A percentile compares a stretch with the other conserved stretches of the same genome.
Conservation (phyloP, 2,329 filamentous ascomycete genomes). For the Exophiala sideris region DNA sequence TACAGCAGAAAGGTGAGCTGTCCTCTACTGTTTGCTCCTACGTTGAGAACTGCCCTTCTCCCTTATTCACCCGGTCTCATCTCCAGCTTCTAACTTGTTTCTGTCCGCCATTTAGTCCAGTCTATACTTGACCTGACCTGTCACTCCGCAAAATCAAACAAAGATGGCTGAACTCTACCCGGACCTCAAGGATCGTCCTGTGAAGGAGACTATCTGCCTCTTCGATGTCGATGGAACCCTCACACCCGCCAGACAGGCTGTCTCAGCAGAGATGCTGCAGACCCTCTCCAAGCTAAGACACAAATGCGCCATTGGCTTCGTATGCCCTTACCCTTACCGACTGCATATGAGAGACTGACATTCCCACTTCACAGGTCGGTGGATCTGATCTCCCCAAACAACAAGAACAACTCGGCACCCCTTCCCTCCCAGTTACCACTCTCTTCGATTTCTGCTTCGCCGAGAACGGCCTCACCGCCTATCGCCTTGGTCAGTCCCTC, state of each 20-base stretch:
- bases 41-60: too few relatives aligned
- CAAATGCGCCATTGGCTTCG: slow-evolving; percentile 84
- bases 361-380: slow-evolving; percentile 55
- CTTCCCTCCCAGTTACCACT: slow-evolving; percentile 65
- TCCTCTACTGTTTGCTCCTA: too few relatives aligned
- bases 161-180: slow-evolving; percentile 52
- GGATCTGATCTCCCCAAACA: slow-evolving; percentile 91
- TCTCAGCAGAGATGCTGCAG: slow-evolving; percentile 76
- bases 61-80: too few relatives aligned
- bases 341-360: background rate
- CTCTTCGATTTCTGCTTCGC: slow-evolving; percentile 98
- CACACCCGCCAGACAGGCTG: slow-evolving; percentile 73
- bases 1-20: too few relatives aligned
- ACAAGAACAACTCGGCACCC: slow-evolving; percentile 84
- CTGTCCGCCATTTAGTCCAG: background rate
- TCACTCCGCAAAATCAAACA: background rate
- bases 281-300: slow-evolving; percentile 77
- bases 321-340: slow-evolving; percentile 22
- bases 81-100: too few relatives aligned
- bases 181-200: slow-evolving; percentile 73
- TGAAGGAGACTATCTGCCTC: slow-evolving; percentile 90
- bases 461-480: slow-evolving; percentile 93
- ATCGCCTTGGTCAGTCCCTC: slow-evolving; percentile 73
- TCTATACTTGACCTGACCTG: background rate
- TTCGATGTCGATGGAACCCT: slow-evolving; percentile 97